Percentiles rank a stretch among this genome's conserved stretches.
These are phyloP conservation scores for Pyrrhoderma noxium DNA, from an alignment of 1,284 basidiomycete species.

Conservation along the genomic window DNA sequence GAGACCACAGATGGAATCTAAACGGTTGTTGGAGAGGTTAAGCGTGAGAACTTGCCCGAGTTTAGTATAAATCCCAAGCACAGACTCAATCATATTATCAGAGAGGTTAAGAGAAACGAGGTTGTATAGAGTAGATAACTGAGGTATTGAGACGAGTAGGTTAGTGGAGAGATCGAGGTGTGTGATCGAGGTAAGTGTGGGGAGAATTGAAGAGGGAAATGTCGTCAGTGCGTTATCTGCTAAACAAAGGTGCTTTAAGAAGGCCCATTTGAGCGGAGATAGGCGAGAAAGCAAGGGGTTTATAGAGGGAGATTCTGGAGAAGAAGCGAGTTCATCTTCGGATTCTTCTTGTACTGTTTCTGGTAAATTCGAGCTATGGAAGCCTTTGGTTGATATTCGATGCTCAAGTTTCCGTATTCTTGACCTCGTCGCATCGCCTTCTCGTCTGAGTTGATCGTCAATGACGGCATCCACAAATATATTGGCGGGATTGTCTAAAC, in stretches of 20 bases:
- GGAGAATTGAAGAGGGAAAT: slow-evolving; percentile 66
- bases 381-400: slow-evolving; percentile 40
- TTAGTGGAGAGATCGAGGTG: slow-evolving; percentile 89
- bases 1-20: slow-evolving; percentile 89
- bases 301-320: slow-evolving; percentile 27
- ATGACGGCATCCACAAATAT: slow-evolving; percentile 71
- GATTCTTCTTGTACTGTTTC: slow-evolving; percentile 52
- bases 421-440: slow-evolving; percentile 43
- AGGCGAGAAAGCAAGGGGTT: slow-evolving; percentile 34
- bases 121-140: slow-evolving; percentile 66
- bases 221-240: slow-evolving; percentile 81
- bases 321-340: slow-evolving; percentile 32
- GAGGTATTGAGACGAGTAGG: slow-evolving; percentile 79
- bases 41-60: slow-evolving; percentile 73
- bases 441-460: slow-evolving; percentile 62
- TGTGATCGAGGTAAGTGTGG: slow-evolving; percentile 67
- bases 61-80: slow-evolving; percentile 78
- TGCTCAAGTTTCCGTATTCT: slow-evolving; percentile 39
- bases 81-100: slow-evolving; percentile 95
- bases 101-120: slow-evolving; percentile 85
- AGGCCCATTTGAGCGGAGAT: slow-evolving; percentile 69
- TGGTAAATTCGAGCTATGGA: slow-evolving; percentile 46
- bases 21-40: slow-evolving; percentile 79
- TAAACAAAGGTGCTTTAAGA: slow-evolving; percentile 71
- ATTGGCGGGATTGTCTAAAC: slow-evolving; percentile 77